Percentiles rank a stretch among this genome's conserved stretches.
Conservation (phyloP, 2,329 filamentous ascomycete genomes). For the Pseudocercospora eumusae region DNA sequence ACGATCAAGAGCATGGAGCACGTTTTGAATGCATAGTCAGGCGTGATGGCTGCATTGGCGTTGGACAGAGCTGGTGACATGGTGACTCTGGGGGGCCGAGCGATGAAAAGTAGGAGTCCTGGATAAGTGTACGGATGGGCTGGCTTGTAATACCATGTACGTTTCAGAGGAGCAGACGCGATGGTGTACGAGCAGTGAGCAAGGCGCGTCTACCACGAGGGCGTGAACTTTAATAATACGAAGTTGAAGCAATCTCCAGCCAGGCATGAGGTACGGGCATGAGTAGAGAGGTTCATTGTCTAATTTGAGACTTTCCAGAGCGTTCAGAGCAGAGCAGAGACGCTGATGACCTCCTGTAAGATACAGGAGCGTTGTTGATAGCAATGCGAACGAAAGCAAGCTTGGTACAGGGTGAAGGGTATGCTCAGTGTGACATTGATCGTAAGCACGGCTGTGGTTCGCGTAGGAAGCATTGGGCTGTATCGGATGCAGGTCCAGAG, state of each 20-base stretch:
- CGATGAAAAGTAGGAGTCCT: not conserved
- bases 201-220: not conserved
- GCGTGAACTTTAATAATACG: not conserved
- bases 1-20: not conserved
- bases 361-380: not conserved
- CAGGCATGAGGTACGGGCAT: not conserved
- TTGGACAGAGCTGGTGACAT: not conserved
- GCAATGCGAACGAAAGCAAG: not conserved
- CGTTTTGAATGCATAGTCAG: not conserved
- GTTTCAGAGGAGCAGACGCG: not conserved
- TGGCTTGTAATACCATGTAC: conserved; percentile 8
- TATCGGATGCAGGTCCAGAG: conserved; percentile 2
- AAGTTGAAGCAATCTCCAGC: not conserved
- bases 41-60: conserved; percentile 5
- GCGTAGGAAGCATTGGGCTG: not conserved
- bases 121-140: conserved; percentile 8
- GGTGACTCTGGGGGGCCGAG: not conserved
- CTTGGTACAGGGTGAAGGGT: not conserved
- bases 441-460: not conserved
- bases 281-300: not conserved
- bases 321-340: not conserved
- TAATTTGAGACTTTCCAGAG: not conserved
- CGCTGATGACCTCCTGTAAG: not conserved
- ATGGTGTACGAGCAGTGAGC: conserved; percentile 1
- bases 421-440: not conserved